Base-by-base conservation (phyloP, 352 stramenopile genomes). In the Bremia lactucae region DNA sequence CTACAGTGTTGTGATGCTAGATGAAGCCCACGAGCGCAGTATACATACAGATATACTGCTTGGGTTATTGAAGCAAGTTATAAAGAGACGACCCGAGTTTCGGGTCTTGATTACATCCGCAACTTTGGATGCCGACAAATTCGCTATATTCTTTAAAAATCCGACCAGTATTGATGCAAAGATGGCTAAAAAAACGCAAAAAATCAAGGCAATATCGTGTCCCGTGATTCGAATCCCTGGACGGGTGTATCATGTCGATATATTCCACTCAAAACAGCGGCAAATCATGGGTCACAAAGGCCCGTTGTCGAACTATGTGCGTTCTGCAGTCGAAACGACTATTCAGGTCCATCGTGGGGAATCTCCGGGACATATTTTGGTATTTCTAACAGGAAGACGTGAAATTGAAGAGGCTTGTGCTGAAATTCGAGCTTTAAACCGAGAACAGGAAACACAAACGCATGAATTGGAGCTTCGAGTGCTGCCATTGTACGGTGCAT, bases 11-110 rank as follows among this genome's bases (percentile, higher is more conserved):
- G 75, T 97, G 16, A 95, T 98, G 68, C 73, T 97, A 42, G 92
- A 92, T 56, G 96, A 99, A 72, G 96, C 96, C 6, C 96, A 99
- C 59, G 96, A 99, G 65, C 78, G 96, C 16, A 97, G 75, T 55
- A 76, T 99, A 7, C 87, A 98, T 65, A 99, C 95, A 8, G 96
- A 99, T 59, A 83, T 99, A 3, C 64, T 99, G 5, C 96, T 99
- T 62, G 95, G 95, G 68, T 49, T 95, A 18, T 62, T 97, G 23
- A 85, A 90, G 46, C 62, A 80, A 31, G 88, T 93, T 15, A 48
- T 85, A 14, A 22, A 36, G 24, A 44, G 36, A 16, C 69, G 83
- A 5, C 71, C 71, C 5, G 77, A 96, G 49, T 75, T 98, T 31
- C 90, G 89, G 10, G 68, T 98, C 31, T 79, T 98, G 22, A 82